Percentiles rank a stretch among this genome's conserved stretches.
phyloP scores from a whole-genome alignment of 2,329 filamentous ascomycete genomes.

The Helotiales sp. region DNA sequence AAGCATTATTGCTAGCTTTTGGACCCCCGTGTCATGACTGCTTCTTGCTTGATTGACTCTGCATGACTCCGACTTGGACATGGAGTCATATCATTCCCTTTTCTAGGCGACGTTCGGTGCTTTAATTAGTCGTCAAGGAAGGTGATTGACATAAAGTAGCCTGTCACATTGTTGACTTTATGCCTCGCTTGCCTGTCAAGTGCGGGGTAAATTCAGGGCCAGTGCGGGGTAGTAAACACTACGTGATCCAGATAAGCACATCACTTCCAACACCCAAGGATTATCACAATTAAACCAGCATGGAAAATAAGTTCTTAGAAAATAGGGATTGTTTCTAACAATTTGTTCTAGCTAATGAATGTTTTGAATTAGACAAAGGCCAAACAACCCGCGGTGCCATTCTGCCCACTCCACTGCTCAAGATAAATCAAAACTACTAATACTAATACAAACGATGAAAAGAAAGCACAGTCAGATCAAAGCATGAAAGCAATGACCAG shows the following conservation, averaged over 20 bases:
- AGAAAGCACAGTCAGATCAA: neutral
- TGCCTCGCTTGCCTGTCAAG: neutral
- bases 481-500: neutral
- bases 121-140: no score
- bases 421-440: neutral
- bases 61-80: no score
- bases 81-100: no score
- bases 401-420: neutral
- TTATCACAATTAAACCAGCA: neutral
- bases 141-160: neutral
- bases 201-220: neutral
- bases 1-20: no score
- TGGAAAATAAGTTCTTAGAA: neutral
- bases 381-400: neutral
- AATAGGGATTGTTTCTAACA: no score
- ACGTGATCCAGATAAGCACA: no score
- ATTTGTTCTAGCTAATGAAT: neutral
- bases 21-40: no score
- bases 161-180: neutral
- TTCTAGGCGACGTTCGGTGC: no score
- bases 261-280: no score
- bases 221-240: neutral
- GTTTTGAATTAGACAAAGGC: neutral
- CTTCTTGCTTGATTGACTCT: no score
- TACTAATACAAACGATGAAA: neutral